Evolutionary conservation across 495 filamentous ascomycete genomes (phyloP).

Genomic region (Penicillium herquei): DNA sequence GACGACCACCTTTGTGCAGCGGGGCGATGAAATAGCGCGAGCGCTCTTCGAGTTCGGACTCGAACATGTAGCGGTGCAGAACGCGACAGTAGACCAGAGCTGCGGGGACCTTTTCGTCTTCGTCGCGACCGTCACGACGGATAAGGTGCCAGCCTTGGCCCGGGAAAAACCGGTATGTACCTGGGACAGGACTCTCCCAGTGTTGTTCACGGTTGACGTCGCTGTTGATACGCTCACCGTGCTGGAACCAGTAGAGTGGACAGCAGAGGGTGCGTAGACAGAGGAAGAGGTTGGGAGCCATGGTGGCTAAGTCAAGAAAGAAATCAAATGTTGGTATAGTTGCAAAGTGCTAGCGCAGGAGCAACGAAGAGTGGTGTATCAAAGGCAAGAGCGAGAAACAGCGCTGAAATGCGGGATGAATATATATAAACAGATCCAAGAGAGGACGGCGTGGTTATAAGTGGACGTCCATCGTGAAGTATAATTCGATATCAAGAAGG

Average conservation of each 20-base stretch:
- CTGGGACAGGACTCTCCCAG: conserved; percentile 46
- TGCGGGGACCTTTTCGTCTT: conserved; percentile 38
- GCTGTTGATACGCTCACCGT: conserved; percentile 36
- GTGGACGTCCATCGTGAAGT: conserved; percentile 38
- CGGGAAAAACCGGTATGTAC: conserved; percentile 45
- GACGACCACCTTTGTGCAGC: conserved; percentile 31
- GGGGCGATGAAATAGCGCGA: conserved; percentile 41
- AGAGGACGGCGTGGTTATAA: conserved; percentile 28
- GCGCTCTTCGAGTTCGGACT: conserved; percentile 42
- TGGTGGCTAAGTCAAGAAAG: conserved; percentile 8
- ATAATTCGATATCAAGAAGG: conserved; percentile 14
- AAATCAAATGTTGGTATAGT: not conserved
- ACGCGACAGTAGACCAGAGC: conserved; percentile 48
- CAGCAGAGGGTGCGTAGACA: conserved; percentile 42
- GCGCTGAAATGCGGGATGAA: conserved; percentile 19
- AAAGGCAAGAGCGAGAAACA: conserved; percentile 18
- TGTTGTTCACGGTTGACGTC: conserved; percentile 41
- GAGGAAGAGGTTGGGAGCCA: conserved; percentile 49
- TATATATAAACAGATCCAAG: conserved; percentile 14
- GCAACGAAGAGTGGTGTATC: not conserved
- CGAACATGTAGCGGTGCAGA: conserved; percentile 47
- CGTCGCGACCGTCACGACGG: conserved; percentile 33
- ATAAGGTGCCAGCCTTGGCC: conserved; percentile 46
- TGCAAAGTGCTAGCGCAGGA: not conserved
- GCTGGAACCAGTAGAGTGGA: conserved; percentile 46